phyloP scores from a whole-genome alignment of 2,329 filamentous ascomycete genomes.

The Phyllosticta paracitricarpa region DNA sequence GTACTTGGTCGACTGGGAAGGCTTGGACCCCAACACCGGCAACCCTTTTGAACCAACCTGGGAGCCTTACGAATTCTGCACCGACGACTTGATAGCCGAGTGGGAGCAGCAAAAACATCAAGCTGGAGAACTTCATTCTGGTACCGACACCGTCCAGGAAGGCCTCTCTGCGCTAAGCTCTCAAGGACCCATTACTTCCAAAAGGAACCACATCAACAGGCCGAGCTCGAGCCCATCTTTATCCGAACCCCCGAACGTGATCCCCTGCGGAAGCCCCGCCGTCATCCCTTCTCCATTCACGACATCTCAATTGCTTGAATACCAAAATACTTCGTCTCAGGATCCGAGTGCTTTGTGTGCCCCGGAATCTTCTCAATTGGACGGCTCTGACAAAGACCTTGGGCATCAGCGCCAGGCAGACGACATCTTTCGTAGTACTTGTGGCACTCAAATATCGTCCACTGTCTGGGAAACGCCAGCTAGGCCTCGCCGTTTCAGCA shows the following conservation, averaged over 20 bases:
- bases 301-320: background rate
- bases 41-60: conserved; percentile 41
- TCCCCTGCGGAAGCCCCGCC: background rate
- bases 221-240: background rate
- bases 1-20: conserved; percentile 51
- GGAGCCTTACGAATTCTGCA: conserved; percentile 35
- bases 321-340: background rate
- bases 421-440: background rate
- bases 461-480: background rate
- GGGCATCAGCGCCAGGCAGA: background rate
- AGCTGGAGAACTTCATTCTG: background rate
- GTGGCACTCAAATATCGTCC: background rate
- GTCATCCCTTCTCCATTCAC: background rate
- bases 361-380: background rate
- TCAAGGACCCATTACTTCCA: background rate
- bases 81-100: conserved; percentile 23
- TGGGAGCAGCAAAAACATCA: conserved; percentile 21
- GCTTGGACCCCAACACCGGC: conserved; percentile 39
- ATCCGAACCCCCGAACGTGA: background rate
- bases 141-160: background rate
- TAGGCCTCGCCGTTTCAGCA: background rate
- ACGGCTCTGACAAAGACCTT: background rate
- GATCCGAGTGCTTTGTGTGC: background rate
- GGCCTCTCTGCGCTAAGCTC: background rate
- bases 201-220: background rate